Percentiles rank a stretch among this genome's conserved stretches.
phyloP scores from a whole-genome alignment of 768 basidiomycete species.

The Mycena vitilis region DNA sequence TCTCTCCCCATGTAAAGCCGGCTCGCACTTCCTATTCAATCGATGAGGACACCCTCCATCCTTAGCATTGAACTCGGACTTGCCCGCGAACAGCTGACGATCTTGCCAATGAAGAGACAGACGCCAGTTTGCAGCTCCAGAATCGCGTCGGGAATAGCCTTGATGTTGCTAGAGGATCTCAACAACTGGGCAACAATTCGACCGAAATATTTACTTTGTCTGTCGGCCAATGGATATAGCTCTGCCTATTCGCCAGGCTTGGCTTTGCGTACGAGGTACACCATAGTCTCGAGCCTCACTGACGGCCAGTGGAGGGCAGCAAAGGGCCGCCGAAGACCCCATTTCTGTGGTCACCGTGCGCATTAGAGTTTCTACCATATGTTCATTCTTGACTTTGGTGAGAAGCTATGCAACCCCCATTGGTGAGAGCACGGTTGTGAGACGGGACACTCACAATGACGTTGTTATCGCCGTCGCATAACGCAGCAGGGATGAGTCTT shows the following conservation, averaged over 20 bases:
- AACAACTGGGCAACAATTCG: neutral
- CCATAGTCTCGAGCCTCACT: conserved; percentile 52
- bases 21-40: conserved; percentile 46
- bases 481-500: conserved; percentile 45
- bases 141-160: conserved; percentile 41
- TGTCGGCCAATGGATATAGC: conserved; percentile 65
- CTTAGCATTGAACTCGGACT: neutral
- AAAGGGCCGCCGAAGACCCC: conserved; percentile 63
- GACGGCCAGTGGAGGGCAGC: conserved; percentile 53
- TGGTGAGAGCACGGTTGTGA: neutral
- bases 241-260: conserved; percentile 73
- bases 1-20: conserved; percentile 52
- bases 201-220: conserved; percentile 44
- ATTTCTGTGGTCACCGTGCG: conserved; percentile 63
- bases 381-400: conserved; percentile 56
- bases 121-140: conserved; percentile 46
- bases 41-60: neutral
- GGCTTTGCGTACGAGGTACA: conserved; percentile 64
- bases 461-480: conserved; percentile 48
- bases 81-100: conserved; percentile 58
- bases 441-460: conserved; percentile 37
- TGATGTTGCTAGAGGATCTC: conserved; percentile 41
- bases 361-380: conserved; percentile 57
- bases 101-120: conserved; percentile 69
- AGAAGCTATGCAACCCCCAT: conserved; percentile 44